These are phyloP conservation scores for Ogataea angusta DNA, from an alignment of 805 yeast species.

Conservation along the genomic window DNA sequence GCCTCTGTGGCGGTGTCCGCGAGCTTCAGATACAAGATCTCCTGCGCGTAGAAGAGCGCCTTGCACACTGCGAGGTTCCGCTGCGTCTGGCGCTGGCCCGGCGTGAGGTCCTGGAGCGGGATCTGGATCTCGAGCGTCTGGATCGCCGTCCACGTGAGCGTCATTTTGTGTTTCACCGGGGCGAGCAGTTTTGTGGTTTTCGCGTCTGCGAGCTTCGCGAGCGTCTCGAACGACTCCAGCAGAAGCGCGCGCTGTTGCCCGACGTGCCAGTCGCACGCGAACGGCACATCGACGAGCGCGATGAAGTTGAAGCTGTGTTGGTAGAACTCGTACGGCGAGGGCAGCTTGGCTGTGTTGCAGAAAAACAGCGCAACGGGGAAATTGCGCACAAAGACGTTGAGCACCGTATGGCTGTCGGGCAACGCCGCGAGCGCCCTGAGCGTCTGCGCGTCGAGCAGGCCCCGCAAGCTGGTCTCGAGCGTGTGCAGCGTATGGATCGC, in stretches of 20 bases:
- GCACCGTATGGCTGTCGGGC: constrained; percentile 8
- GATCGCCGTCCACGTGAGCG: constrained; percentile 30
- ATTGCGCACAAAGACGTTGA: constrained; percentile 36
- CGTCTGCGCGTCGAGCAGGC: constrained; percentile 3
- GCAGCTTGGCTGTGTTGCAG: constrained; percentile 33
- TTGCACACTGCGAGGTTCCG: constrained; percentile 21
- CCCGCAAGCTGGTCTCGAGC: constrained; percentile 1
- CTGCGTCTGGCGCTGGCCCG: neutral
- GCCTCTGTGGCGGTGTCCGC: constrained; percentile 18
- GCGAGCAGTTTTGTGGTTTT: constrained; percentile 8
- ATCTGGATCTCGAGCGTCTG: constrained; percentile 31
- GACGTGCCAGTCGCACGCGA: constrained; percentile 7
- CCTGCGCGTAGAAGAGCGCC: constrained; percentile 25
- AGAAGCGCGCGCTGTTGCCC: constrained; percentile 6
- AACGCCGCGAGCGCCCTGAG: constrained; percentile 1
- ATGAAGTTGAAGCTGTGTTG: constrained; percentile 26
- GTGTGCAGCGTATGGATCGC: constrained; percentile 10
- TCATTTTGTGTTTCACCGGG: constrained; percentile 23
- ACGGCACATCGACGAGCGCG: constrained; percentile 5
- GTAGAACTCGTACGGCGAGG: constrained; percentile 41
- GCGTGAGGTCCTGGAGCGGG: constrained; percentile 8
- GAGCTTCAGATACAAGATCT: constrained; percentile 27
- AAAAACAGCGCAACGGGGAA: constrained; percentile 39
- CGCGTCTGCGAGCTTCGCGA: constrained; percentile 33
- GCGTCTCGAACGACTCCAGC: constrained; percentile 33